phyloP scores from a whole-genome alignment of 305 asterid species.

The Fraxinus floribunda region DNA sequence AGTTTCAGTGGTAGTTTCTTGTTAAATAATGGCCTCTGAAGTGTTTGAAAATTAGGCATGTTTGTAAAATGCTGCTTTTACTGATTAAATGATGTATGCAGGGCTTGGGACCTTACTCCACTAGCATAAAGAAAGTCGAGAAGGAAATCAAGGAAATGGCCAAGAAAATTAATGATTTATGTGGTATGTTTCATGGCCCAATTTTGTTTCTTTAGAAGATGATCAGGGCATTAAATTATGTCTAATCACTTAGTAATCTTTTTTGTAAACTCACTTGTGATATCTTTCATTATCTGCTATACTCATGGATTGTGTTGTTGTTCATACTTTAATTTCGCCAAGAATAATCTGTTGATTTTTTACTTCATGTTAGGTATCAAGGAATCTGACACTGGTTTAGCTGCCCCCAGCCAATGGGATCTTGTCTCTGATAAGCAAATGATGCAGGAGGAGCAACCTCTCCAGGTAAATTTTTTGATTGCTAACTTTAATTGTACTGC shows the following conservation, averaged over 20 bases:
- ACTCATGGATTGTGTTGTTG: background rate
- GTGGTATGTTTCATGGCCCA: slow-evolving; percentile 48
- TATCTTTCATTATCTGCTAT: background rate
- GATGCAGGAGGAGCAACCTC: slow-evolving; percentile 96
- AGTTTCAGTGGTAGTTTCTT: background rate
- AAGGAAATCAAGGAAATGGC: slow-evolving; percentile 94
- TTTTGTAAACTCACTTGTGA: background rate
- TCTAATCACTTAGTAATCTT: background rate
- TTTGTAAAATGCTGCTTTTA: background rate
- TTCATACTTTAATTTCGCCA: background rate
- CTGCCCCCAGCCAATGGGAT: slow-evolving; percentile 98
- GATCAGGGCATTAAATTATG: background rate
- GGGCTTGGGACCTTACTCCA: slow-evolving; percentile 89
- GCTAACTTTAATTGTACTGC: background rate
- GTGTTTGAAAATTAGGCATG: background rate
- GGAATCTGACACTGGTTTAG: slow-evolving; percentile 97
- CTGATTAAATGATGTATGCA: slow-evolving; percentile 28
- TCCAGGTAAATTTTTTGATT: slow-evolving; percentile 46
- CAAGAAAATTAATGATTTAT: slow-evolving; percentile 79
- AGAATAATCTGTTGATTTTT: background rate
- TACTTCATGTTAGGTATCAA: slow-evolving; percentile 61
- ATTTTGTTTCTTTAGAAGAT: background rate
- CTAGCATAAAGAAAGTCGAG: slow-evolving; percentile 74
- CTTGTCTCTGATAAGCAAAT: slow-evolving; percentile 95
- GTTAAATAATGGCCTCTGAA: slow-evolving; percentile 9